Percentiles rank a stretch among this genome's conserved stretches.
Conservation (phyloP, 2,329 filamentous ascomycete species). For the Hypoxylon sp. region DNA sequence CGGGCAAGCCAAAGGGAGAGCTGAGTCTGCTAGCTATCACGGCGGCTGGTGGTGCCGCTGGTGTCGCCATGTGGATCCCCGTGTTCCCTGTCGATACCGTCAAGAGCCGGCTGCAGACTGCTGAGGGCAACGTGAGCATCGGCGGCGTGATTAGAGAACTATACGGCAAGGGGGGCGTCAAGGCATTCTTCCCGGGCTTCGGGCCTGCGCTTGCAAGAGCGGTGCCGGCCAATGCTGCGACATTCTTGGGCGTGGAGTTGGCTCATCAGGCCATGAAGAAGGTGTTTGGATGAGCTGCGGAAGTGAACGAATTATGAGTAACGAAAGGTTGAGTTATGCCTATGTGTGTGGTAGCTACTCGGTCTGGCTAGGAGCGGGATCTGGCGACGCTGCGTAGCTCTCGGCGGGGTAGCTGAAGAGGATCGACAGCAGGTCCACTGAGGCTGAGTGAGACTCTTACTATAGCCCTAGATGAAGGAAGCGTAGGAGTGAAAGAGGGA, state of each 20-base stretch:
- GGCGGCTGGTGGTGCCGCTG: conserved; percentile 88
- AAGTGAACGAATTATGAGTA: not conserved
- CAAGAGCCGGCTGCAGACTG: conserved; percentile 93
- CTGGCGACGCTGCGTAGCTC: not conserved
- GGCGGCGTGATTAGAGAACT: conserved; percentile 84
- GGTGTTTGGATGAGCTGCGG: conserved; percentile 68
- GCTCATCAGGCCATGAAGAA: conserved; percentile 87
- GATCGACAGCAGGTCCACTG: not conserved
- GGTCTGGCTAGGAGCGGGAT: not conserved
- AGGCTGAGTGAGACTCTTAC: not conserved
- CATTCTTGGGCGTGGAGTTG: conserved; percentile 88
- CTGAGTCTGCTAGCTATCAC: conserved; percentile 87
- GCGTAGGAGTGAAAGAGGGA: not conserved
- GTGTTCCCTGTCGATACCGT: conserved; percentile 98
- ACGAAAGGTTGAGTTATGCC: not conserved
- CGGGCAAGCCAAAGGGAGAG: conserved; percentile 80
- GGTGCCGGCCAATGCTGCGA: conserved; percentile 96
- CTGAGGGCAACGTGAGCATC: conserved; percentile 86
- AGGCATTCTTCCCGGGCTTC: conserved; percentile 97
- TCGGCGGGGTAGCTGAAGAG: not conserved
- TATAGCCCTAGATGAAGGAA: not conserved
- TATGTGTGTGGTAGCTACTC: not conserved
- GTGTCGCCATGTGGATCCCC: conserved; percentile 99
- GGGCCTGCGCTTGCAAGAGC: conserved; percentile 92
- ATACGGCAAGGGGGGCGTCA: conserved; percentile 86